A percentile compares a stretch with the other conserved stretches of the same genome.
phyloP scores from a whole-genome alignment of 495 filamentous ascomycete genomes.

The Penicillium crystallinum region DNA sequence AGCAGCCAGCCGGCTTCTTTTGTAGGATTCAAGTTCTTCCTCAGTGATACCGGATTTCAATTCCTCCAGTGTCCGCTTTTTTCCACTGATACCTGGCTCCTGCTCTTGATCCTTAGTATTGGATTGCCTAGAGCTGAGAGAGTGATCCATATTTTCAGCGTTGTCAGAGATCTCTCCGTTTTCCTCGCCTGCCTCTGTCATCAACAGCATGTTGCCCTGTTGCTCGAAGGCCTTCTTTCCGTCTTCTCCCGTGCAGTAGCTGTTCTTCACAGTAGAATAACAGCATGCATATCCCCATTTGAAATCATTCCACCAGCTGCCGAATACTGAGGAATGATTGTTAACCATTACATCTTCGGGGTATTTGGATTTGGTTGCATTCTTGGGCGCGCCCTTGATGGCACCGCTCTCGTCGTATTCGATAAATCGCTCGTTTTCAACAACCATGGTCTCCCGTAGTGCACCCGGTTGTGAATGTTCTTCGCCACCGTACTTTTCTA shows the following conservation, averaged over 20 bases:
- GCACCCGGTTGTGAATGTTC: slow-evolving; percentile 58
- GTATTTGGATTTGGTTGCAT: slow-evolving; percentile 78
- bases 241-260: slow-evolving; percentile 90
- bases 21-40: slow-evolving; percentile 78
- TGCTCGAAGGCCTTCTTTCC: slow-evolving; percentile 70
- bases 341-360: slow-evolving; percentile 79
- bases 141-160: slow-evolving; percentile 16
- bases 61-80: slow-evolving; percentile 70
- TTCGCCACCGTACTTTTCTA: slow-evolving; percentile 81
- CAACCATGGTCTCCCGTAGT: slow-evolving; percentile 60
- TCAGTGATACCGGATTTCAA: slow-evolving; percentile 68
- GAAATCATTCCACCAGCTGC: slow-evolving; percentile 95
- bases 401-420: slow-evolving; percentile 89
- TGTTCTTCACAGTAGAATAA: slow-evolving; percentile 88
- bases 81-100: slow-evolving; percentile 31
- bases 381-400: slow-evolving; percentile 82
- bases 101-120: slow-evolving; percentile 24
- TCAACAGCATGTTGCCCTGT: slow-evolving; percentile 52
- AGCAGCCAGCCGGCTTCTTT: slow-evolving; percentile 59
- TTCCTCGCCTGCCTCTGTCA: slow-evolving; percentile 35
- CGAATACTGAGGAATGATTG: slow-evolving; percentile 92
- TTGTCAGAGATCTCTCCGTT: slow-evolving; percentile 10
- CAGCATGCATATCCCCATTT: slow-evolving; percentile 98
- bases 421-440: slow-evolving; percentile 81
- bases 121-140: slow-evolving; percentile 24